A percentile compares a stretch with the other conserved stretches of the same genome.
Conservation (phyloP, 208 protist species). For the Giardia muris region DNA sequence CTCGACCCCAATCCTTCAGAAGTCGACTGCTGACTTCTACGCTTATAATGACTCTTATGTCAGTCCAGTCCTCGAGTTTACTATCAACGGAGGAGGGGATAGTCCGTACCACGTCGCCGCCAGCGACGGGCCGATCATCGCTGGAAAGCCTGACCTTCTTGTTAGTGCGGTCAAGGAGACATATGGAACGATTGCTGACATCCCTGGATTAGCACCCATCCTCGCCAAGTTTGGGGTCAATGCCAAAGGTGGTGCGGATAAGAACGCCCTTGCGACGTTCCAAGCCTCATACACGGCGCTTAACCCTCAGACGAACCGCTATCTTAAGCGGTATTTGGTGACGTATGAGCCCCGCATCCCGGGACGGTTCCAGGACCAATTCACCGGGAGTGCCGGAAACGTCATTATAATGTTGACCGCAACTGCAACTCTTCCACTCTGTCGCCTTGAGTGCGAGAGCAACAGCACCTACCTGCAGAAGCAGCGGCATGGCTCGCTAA, state of each 20-base stretch:
- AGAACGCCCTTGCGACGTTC: neutral
- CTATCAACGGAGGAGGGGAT: neutral
- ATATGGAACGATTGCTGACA: neutral
- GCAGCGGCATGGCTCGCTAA: neutral
- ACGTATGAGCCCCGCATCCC: conserved; percentile 13
- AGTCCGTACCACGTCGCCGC: neutral
- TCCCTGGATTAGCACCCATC: neutral
- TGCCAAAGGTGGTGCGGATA: neutral
- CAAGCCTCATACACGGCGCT: neutral
- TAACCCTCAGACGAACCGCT: neutral
- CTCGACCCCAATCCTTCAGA: neutral
- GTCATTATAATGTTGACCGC: neutral
- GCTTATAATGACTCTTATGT: neutral
- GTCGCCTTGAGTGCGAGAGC: conserved; percentile 19
- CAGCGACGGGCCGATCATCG: neutral
- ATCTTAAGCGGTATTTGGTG: neutral
- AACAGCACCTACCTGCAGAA: conserved; percentile 10
- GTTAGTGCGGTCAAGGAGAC: neutral
- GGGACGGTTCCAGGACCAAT: neutral
- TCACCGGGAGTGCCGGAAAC: neutral
- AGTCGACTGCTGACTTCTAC: neutral
- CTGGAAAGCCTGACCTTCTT: conserved; percentile 6
- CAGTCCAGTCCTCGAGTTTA: neutral
- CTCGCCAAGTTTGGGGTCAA: conserved; percentile 1
- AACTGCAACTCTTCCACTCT: neutral